Evolutionary conservation across 441 rosid species (phyloP).

Genomic region (Croton setiger): DNA sequence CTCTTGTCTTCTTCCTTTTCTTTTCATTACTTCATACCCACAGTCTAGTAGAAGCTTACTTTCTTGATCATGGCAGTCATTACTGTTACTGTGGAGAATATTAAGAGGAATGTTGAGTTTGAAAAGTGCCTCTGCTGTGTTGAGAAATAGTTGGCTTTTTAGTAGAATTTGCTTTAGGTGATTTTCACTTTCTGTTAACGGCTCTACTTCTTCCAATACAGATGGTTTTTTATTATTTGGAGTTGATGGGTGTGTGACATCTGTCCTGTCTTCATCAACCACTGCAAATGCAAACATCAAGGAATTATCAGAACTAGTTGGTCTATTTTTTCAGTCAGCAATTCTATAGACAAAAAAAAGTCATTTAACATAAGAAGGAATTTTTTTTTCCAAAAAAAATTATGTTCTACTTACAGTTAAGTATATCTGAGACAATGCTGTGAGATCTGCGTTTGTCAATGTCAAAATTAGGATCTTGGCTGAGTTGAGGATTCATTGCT

Average conservation of each 20-base stretch:
- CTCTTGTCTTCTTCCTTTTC: conserved; percentile 73
- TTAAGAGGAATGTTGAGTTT: conserved; percentile 52
- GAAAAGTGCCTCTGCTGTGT: conserved; percentile 78
- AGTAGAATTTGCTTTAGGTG: conserved; percentile 58
- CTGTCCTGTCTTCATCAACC: conserved; percentile 18
- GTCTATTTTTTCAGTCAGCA: not conserved
- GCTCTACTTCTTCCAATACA: conserved; percentile 28
- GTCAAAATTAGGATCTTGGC: conserved; percentile 21
- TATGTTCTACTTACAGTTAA: conserved; percentile 35
- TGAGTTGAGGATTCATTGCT: conserved; percentile 32
- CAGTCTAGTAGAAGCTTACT: conserved; percentile 65
- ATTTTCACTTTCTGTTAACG: conserved; percentile 54
- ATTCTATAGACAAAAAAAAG: not conserved
- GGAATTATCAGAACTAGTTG: not conserved
- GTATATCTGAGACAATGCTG: conserved; percentile 15
- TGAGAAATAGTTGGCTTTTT: conserved; percentile 58
- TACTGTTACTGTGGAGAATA: conserved; percentile 26
- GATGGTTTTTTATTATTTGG: conserved; percentile 21
- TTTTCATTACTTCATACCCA: conserved; percentile 74
- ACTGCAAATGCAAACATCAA: conserved; percentile 33
- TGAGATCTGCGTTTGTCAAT: conserved; percentile 21
- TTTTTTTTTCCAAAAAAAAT: not conserved
- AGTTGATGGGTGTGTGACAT: conserved; percentile 14
- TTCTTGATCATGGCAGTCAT: conserved; percentile 35
- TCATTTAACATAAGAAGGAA: not conserved